phyloP scores from a whole-genome alignment of 2,329 filamentous ascomycete species.

The Fusarium coicis region DNA sequence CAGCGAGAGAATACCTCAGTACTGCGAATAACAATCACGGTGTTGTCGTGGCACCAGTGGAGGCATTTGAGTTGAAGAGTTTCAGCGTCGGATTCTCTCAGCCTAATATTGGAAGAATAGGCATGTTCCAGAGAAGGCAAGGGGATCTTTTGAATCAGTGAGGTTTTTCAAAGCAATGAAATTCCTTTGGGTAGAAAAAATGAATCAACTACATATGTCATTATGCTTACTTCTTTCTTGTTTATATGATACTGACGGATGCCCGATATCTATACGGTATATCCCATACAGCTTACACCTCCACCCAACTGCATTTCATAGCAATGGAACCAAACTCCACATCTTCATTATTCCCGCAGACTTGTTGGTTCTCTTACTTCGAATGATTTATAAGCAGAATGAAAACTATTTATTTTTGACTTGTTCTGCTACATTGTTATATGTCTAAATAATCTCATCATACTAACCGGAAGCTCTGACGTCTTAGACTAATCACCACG shows the following conservation, averaged over 20 bases:
- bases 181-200: background rate
- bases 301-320: constrained; percentile 1
- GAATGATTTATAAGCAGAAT: background rate
- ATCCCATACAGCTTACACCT: background rate
- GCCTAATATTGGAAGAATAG: background rate
- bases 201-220: too few relatives aligned
- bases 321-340: constrained; percentile 2
- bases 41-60: background rate
- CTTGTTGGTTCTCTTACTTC: background rate
- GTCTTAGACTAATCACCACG: background rate
- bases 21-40: background rate
- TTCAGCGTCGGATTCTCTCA: background rate
- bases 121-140: background rate
- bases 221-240: background rate
- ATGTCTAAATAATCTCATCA: background rate
- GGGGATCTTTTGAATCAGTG: background rate
- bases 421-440: background rate
- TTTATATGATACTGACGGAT: background rate
- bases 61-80: background rate
- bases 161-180: background rate
- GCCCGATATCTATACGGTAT: background rate
- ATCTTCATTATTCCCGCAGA: background rate
- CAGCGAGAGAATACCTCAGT: background rate
- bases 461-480: background rate
- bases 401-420: background rate